A percentile compares a stretch with the other conserved stretches of the same genome.
These are phyloP conservation scores for Pleurotus tuber-regium DNA, from an alignment of 768 basidiomycete genomes.

Conservation along the genomic window DNA sequence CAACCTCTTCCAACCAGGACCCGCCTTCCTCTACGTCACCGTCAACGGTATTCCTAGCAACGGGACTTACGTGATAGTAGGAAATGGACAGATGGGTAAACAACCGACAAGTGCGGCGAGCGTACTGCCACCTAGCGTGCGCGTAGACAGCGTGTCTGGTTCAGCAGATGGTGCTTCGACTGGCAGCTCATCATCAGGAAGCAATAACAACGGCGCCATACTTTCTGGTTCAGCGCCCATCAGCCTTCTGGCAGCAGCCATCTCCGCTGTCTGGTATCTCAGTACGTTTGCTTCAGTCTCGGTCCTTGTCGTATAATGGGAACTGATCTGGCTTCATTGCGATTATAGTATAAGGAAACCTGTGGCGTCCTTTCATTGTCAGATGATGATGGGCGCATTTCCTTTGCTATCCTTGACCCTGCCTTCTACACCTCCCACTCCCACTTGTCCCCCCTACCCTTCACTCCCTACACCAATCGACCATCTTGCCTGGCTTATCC, in stretches of 20 bases:
- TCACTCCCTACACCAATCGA: no score
- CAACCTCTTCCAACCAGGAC: conserved; percentile 83
- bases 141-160: conserved; percentile 40
- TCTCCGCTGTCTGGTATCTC: not conserved
- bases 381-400: not conserved
- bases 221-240: not conserved
- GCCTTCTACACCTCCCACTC: no score
- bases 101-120: conserved; percentile 47
- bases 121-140: conserved; percentile 49
- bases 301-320: not conserved
- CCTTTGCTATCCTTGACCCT: no score
- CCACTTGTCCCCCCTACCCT: no score
- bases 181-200: conserved; percentile 5
- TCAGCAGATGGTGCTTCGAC: conserved; percentile 22
- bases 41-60: conserved; percentile 74
- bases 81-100: conserved; percentile 59
- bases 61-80: conserved; percentile 65
- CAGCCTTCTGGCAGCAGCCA: not conserved
- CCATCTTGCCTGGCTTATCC: no score
- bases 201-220: conserved; percentile 24
- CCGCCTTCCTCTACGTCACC: conserved; percentile 67
- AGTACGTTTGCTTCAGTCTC: not conserved
- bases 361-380: not conserved
- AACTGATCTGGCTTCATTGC: not conserved
- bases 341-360: no score